Conservation (phyloP, 208 protist genomes). For the Trypanosomatidae sp. region DNA sequence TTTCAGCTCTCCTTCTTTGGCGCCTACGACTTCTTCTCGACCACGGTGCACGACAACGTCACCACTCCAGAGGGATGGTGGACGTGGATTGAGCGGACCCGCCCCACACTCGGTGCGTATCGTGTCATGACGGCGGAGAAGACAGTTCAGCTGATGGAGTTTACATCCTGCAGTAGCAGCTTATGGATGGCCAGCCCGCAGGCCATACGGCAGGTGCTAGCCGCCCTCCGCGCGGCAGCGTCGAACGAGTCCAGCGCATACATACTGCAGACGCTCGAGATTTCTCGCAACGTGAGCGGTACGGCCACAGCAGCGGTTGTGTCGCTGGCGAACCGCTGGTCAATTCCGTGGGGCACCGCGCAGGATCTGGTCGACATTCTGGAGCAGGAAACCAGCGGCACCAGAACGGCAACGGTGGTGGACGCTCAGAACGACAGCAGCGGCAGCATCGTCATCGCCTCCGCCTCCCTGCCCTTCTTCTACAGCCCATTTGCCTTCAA, state of each 20-base stretch:
- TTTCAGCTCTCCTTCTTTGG: slow-evolving; percentile 58
- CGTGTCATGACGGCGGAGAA: slow-evolving; percentile 26
- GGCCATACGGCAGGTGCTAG: slow-evolving; percentile 29
- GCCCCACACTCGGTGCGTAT: slow-evolving; percentile 45
- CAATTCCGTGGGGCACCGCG: slow-evolving; percentile 34
- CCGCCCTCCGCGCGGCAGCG: slow-evolving; percentile 16
- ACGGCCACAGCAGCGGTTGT: slow-evolving; percentile 20
- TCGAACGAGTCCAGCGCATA: slow-evolving; percentile 27
- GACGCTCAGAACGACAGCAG: slow-evolving; percentile 4
- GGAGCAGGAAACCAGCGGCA: slow-evolving; percentile 12
- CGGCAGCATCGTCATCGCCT: slow-evolving; percentile 1
- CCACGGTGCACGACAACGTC: slow-evolving; percentile 31
- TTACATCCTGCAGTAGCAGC: slow-evolving; percentile 51
- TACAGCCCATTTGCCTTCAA: slow-evolving; percentile 73
- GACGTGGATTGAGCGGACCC: slow-evolving; percentile 52
- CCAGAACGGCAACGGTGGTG: slow-evolving; percentile 1
- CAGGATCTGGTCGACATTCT: slow-evolving; percentile 34
- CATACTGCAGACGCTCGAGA: slow-evolving; percentile 39
- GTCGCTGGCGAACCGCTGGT: slow-evolving; percentile 39
- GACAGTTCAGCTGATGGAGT: slow-evolving; percentile 51
- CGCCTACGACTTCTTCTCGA: slow-evolving; percentile 49
- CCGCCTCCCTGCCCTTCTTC: slow-evolving; percentile 28
- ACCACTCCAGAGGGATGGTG: slow-evolving; percentile 29
- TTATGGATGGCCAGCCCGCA: slow-evolving; percentile 64
- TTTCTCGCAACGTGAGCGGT: slow-evolving; percentile 18